Conservation (phyloP, 805 yeast species). For the Clavispora phyllophila region DNA sequence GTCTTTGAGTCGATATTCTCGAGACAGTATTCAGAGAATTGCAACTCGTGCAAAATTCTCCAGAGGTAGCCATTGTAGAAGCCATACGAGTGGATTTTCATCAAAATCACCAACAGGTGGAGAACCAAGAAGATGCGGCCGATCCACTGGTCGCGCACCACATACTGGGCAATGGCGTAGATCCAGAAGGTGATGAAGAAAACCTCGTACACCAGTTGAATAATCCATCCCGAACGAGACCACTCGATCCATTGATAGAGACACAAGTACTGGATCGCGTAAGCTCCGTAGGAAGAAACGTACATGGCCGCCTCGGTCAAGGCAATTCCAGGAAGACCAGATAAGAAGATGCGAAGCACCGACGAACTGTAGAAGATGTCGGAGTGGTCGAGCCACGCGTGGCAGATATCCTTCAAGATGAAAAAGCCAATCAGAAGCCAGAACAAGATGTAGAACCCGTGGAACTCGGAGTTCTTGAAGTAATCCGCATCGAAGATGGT, state of each 20-base stretch:
- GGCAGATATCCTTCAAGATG: conserved; percentile 48
- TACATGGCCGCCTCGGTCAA: conserved; percentile 75
- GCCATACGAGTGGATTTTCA: conserved; percentile 94
- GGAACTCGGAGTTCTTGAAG: conserved; percentile 47
- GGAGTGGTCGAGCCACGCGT: conserved; percentile 43
- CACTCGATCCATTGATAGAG: conserved; percentile 47
- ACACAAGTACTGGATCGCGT: conserved; percentile 53
- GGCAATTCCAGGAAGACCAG: conserved; percentile 64
- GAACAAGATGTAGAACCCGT: conserved; percentile 75
- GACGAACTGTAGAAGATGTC: conserved; percentile 47
- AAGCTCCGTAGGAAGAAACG: conserved; percentile 55
- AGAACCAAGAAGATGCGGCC: conserved; percentile 79
- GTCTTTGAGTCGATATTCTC: conserved; percentile 3
- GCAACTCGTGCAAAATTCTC: conserved; percentile 52
- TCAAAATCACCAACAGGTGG: conserved; percentile 79
- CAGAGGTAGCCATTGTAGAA: conserved; percentile 90
- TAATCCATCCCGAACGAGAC: conserved; percentile 57
- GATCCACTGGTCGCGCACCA: conserved; percentile 74
- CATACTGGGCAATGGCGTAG: conserved; percentile 44
- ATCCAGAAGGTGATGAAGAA: conserved; percentile 49
- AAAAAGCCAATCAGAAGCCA: conserved; percentile 66
- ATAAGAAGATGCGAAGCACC: conserved; percentile 51
- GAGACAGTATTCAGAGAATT: conserved; percentile 42
- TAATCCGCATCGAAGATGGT: conserved; percentile 51
- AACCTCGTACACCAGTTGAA: conserved; percentile 56